These are phyloP conservation scores for Salix koriyanagi DNA, from an alignment of 345 rosid species.

Conservation along the genomic window DNA sequence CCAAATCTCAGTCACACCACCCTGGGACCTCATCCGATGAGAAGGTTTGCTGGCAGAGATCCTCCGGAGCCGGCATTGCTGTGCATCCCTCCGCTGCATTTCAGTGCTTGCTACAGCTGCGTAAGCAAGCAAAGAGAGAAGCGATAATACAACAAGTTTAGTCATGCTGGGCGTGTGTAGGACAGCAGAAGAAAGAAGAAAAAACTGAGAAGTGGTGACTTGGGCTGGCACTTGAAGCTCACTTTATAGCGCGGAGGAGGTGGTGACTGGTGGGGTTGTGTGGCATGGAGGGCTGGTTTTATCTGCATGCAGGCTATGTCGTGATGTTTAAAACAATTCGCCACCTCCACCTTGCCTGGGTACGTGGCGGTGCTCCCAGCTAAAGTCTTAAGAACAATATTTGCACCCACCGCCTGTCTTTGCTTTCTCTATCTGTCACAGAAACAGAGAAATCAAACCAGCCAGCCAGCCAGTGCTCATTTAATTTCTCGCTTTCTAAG, in stretches of 20 bases:
- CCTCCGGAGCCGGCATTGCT: constrained; percentile 26
- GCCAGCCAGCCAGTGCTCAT: background rate
- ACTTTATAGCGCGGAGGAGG: background rate
- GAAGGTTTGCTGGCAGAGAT: constrained; percentile 22
- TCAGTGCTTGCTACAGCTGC: constrained; percentile 3
- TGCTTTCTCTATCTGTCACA: background rate
- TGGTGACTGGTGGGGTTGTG: background rate
- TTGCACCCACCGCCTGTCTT: constrained; percentile 1
- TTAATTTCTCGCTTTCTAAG: background rate
- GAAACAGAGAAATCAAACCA: background rate
- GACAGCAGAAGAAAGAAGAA: background rate
- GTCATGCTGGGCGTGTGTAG: background rate
- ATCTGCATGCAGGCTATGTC: background rate
- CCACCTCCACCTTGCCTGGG: background rate
- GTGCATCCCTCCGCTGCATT: constrained; percentile 11
- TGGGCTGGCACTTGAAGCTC: background rate
- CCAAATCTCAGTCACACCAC: constrained; percentile 33
- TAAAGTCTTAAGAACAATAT: no score
- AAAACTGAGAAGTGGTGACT: background rate
- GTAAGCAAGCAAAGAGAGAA: constrained; percentile 13
- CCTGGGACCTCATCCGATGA: constrained; percentile 21
- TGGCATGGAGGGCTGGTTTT: constrained; percentile 1
- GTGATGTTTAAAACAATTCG: background rate
- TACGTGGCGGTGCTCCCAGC: background rate
- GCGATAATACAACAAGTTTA: background rate